Evolutionary conservation across 2,329 filamentous ascomycete species (phyloP).

Genomic region (Hypoxylon sp.): DNA sequence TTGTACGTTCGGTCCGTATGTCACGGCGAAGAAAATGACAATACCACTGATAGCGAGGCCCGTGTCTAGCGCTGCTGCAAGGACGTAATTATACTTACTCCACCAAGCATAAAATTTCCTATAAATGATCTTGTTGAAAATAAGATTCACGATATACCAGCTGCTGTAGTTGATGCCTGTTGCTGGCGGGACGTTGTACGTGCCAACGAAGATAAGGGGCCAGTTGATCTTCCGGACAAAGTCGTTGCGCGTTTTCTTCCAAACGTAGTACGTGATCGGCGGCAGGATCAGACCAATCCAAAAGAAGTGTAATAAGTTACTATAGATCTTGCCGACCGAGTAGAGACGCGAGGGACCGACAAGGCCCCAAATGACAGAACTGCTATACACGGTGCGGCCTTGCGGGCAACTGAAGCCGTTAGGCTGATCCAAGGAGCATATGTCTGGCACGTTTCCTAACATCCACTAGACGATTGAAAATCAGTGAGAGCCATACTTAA

Average conservation of each 20-base stretch:
- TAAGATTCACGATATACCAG: slow-evolving; percentile 62
- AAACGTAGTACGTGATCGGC: slow-evolving; percentile 59
- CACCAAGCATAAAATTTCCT: slow-evolving; percentile 62
- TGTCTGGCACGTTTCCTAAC: slow-evolving; percentile 57
- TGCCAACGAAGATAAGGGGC: slow-evolving; percentile 57
- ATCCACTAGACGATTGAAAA: slow-evolving; percentile 47
- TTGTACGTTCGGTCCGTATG: slow-evolving; percentile 53
- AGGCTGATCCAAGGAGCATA: slow-evolving; percentile 59
- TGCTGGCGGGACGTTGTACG: slow-evolving; percentile 58
- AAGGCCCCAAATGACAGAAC: slow-evolving; percentile 66
- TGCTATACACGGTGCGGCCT: slow-evolving; percentile 64
- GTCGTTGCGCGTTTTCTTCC: slow-evolving; percentile 58
- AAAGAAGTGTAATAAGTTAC: slow-evolving; percentile 65
- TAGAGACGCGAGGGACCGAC: slow-evolving; percentile 66
- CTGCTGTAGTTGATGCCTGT: slow-evolving; percentile 56
- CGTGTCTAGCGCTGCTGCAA: slow-evolving; percentile 55
- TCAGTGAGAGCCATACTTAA: slow-evolving; percentile 1
- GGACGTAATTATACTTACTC: slow-evolving; percentile 62
- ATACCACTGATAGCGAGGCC: slow-evolving; percentile 55
- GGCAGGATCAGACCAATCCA: slow-evolving; percentile 63
- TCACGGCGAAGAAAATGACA: slow-evolving; percentile 57
- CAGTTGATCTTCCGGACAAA: slow-evolving; percentile 57
- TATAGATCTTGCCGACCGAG: slow-evolving; percentile 63
- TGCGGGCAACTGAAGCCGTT: slow-evolving; percentile 66
- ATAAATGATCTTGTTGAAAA: slow-evolving; percentile 63